These are phyloP conservation scores for Gynostemma pentaphyllum DNA, from an alignment of 306 rosid genomes.

Conservation along the genomic window DNA sequence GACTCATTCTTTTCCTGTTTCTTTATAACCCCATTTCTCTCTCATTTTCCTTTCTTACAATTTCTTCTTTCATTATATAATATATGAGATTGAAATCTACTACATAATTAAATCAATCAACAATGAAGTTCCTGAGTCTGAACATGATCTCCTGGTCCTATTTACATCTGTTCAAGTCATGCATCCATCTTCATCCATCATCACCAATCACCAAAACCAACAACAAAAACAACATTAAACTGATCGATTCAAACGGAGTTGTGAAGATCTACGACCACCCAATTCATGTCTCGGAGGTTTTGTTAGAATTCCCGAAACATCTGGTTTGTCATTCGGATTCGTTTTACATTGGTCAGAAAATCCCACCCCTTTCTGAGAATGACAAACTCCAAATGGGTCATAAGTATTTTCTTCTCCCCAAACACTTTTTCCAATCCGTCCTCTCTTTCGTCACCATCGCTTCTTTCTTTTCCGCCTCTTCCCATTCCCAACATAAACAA, in stretches of 20 bases:
- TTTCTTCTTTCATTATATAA: too few species aligned
- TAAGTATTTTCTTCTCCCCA: constrained; percentile 30
- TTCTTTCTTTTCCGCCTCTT: constrained; percentile 15
- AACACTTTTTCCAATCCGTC: constrained; percentile 23
- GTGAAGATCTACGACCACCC: constrained; percentile 19
- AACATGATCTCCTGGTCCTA: constrained; percentile 11
- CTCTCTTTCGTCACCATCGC: constrained; percentile 33
- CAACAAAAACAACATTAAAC: constrained; percentile 12
- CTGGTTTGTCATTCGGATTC: constrained; percentile 27
- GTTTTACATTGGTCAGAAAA: constrained; percentile 33
- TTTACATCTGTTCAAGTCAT: constrained; percentile 13
- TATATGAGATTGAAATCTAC: too few species aligned
- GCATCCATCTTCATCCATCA: background rate
- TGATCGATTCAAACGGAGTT: constrained; percentile 21
- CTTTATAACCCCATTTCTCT: background rate
- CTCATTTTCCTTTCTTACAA: background rate
- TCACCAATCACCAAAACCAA: background rate
- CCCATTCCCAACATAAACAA: background rate
- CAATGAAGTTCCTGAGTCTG: constrained; percentile 2
- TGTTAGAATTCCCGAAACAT: constrained; percentile 23
- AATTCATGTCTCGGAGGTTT: constrained; percentile 16
- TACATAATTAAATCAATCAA: too few species aligned
- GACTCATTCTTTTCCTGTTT: background rate
- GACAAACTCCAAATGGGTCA: constrained; percentile 28
- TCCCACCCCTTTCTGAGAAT: constrained; percentile 26